Evolutionary conservation across 1,139 yeast genomes (phyloP).

Genomic region (Pichia sp.): DNA sequence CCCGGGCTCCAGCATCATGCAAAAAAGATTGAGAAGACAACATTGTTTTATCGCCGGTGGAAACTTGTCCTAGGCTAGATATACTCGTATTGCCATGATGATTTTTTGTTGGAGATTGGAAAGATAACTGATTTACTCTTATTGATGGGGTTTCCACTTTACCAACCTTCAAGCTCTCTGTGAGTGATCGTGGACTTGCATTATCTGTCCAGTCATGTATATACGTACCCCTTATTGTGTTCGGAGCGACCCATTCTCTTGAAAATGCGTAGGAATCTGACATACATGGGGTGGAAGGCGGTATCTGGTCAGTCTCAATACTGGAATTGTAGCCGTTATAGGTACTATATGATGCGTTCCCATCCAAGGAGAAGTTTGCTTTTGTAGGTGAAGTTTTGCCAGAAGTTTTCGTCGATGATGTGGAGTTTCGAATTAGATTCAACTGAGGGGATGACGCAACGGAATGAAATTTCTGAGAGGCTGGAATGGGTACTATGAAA

Average conservation of each 20-base stretch:
- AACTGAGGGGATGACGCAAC: conserved; percentile 7
- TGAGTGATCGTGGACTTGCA: conserved; percentile 14
- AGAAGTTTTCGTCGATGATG: background rate
- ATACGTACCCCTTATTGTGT: conserved; percentile 11
- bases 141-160: conserved; percentile 8
- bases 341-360: background rate
- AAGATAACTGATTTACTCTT: background rate
- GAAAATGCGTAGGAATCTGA: background rate
- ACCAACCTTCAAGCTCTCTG: conserved; percentile 15
- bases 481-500: background rate
- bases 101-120: background rate
- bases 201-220: conserved; percentile 16
- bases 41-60: background rate
- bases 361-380: conserved; percentile 2
- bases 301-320: background rate
- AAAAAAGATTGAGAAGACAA: background rate
- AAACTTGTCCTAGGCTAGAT: background rate
- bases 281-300: background rate
- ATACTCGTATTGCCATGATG: background rate
- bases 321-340: background rate
- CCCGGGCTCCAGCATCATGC: background rate
- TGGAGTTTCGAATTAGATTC: background rate
- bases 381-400: conserved; percentile 6
- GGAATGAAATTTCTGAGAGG: background rate
- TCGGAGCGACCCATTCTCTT: conserved; percentile 14